These are phyloP conservation scores for Raphanus raphanistrum DNA, from an alignment of 345 rosid genomes.

Conservation along the genomic window DNA sequence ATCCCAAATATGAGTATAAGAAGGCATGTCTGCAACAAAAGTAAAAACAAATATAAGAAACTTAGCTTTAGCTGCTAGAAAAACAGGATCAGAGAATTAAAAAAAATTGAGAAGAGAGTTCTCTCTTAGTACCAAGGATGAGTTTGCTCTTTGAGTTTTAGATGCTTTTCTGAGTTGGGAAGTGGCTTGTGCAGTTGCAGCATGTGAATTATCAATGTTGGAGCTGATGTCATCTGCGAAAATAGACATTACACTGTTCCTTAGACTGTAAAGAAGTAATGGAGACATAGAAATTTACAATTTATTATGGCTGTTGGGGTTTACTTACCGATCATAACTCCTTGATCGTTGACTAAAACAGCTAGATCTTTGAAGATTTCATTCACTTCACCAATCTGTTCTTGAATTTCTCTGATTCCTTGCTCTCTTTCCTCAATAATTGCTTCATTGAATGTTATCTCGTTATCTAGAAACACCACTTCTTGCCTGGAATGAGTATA, in stretches of 20 bases:
- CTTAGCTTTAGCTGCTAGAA: neutral
- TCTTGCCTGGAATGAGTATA: constrained; percentile 50
- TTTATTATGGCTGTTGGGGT: neutral
- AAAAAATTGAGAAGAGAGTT: neutral
- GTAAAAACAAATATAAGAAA: too few species aligned
- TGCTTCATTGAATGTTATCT: constrained; percentile 70
- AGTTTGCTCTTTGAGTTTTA: constrained; percentile 59
- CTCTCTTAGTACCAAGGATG: constrained; percentile 54
- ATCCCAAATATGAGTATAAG: constrained; percentile 70
- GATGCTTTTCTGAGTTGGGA: constrained; percentile 60
- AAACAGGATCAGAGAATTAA: neutral
- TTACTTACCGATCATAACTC: constrained; percentile 59
- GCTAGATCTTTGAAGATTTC: constrained; percentile 80
- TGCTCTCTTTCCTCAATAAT: constrained; percentile 76
- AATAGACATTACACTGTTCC: neutral
- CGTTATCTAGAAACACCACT: constrained; percentile 57
- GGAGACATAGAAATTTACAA: neutral
- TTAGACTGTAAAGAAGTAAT: neutral
- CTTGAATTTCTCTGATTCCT: constrained; percentile 71
- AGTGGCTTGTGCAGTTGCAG: constrained; percentile 60
- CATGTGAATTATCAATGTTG: constrained; percentile 55
- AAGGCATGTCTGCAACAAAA: constrained; percentile 61
- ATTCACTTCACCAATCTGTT: constrained; percentile 69
- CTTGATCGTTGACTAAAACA: constrained; percentile 62
- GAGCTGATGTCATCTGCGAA: constrained; percentile 71